Conservation (phyloP, 768 basidiomycete species). For the Boletus insuetus region DNA sequence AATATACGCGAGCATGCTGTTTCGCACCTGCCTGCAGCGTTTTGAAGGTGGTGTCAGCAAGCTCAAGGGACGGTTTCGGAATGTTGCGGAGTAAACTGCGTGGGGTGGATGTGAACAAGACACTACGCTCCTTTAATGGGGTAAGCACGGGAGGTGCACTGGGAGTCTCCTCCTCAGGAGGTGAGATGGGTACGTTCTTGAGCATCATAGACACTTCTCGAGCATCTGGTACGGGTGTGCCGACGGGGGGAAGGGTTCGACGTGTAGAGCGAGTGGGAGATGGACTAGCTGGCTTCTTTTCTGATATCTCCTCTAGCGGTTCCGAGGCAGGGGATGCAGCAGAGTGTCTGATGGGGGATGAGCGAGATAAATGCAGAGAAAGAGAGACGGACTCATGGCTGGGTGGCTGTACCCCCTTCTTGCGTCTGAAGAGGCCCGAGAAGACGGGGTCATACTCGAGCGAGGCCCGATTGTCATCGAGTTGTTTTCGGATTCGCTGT, state of each 20-base stretch:
- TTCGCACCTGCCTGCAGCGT: conserved; percentile 18
- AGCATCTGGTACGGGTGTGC: conserved; percentile 48
- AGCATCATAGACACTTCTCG: conserved; percentile 53
- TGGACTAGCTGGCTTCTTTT: conserved; percentile 17
- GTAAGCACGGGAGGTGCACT: conserved; percentile 4
- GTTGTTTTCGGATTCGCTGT: conserved; percentile 58
- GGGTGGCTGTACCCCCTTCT: conserved; percentile 31
- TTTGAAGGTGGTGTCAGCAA: conserved; percentile 21
- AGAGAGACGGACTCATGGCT: conserved; percentile 11
- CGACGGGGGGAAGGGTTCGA: conserved; percentile 31
- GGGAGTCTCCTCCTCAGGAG: conserved; percentile 23
- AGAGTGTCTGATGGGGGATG: conserved; percentile 10
- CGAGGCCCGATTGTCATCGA: conserved; percentile 50
- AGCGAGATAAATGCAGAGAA: neutral
- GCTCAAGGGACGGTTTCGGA: conserved; percentile 17
- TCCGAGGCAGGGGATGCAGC: conserved; percentile 17
- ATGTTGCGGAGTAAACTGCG: conserved; percentile 27
- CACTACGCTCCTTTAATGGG: conserved; percentile 15
- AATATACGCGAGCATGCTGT: conserved; percentile 16
- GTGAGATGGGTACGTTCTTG: conserved; percentile 43
- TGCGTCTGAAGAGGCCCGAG: conserved; percentile 49
- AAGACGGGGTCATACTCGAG: conserved; percentile 60
- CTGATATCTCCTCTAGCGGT: conserved; percentile 9
- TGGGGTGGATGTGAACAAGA: conserved; percentile 24
- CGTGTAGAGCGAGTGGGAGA: conserved; percentile 20